Evolutionary conservation across 306 rosid genomes (phyloP).

Genomic region (Lathyrus tuberosus): DNA sequence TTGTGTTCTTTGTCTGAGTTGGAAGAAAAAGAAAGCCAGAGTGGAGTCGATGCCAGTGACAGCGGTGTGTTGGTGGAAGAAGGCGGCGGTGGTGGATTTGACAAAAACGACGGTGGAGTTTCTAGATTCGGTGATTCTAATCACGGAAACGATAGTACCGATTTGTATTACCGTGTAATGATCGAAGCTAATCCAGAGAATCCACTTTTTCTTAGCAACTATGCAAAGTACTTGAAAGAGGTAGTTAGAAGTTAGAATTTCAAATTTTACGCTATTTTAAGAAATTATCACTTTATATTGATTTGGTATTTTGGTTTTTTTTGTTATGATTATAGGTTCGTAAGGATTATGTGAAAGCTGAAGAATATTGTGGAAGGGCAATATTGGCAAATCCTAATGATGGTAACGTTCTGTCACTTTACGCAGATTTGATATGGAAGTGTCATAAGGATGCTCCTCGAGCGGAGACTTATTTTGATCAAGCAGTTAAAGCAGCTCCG

Average conservation of each 20-base stretch:
- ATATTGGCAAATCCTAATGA: slow-evolving; percentile 75
- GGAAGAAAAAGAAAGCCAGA: slow-evolving; percentile 44
- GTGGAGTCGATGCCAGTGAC: slow-evolving; percentile 37
- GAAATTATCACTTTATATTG: neutral
- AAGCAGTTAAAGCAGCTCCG: slow-evolving; percentile 77
- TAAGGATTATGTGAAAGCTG: slow-evolving; percentile 66
- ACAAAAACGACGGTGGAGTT: slow-evolving; percentile 55
- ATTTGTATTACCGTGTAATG: slow-evolving; percentile 63
- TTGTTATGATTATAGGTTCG: slow-evolving; percentile 50
- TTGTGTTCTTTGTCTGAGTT: slow-evolving; percentile 50
- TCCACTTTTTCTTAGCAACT: slow-evolving; percentile 73
- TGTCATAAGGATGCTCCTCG: slow-evolving; percentile 71
- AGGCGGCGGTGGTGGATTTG: slow-evolving; percentile 58
- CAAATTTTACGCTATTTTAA: neutral
- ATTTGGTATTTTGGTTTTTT: slow-evolving; percentile 18
- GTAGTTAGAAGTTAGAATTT: slow-evolving; percentile 36
- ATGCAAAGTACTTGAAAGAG: slow-evolving; percentile 81
- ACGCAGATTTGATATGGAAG: slow-evolving; percentile 82
- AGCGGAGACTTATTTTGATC: slow-evolving; percentile 68
- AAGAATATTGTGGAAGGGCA: slow-evolving; percentile 90
- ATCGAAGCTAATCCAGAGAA: slow-evolving; percentile 78
- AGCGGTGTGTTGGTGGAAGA: slow-evolving; percentile 52
- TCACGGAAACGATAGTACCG: slow-evolving; percentile 51
- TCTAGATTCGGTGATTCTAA: slow-evolving; percentile 62
- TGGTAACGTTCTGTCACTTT: slow-evolving; percentile 65